phyloP scores from a whole-genome alignment of 2,329 filamentous ascomycete genomes.

The Fusarium duplospermum region DNA sequence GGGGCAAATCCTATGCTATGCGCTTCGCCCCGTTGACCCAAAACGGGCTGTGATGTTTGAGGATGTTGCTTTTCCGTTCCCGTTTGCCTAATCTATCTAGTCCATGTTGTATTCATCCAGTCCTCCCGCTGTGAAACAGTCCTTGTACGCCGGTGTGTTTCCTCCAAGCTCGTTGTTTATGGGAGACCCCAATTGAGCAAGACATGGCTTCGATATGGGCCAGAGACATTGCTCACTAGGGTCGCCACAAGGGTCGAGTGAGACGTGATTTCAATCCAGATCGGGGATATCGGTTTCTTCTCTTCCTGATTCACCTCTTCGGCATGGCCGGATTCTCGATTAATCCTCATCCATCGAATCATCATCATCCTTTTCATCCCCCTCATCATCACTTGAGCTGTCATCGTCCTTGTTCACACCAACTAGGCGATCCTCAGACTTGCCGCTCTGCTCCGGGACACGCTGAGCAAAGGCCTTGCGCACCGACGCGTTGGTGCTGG shows the following conservation, averaged over 20 bases:
- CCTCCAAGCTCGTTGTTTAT: constrained; percentile 24
- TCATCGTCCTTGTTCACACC: constrained; percentile 76
- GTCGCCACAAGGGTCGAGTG: constrained; percentile 14
- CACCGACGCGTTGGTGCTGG: constrained; percentile 89
- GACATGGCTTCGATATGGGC: constrained; percentile 28
- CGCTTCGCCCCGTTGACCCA: constrained; percentile 18
- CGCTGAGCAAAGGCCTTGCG: constrained; percentile 82
- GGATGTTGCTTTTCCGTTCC: constrained; percentile 34
- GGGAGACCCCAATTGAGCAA: constrained; percentile 7
- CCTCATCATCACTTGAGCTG: constrained; percentile 69
- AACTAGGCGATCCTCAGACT: constrained; percentile 80
- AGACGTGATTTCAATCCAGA: constrained; percentile 28
- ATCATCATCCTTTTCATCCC: constrained; percentile 60
- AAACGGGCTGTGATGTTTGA: constrained; percentile 30
- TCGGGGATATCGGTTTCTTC: constrained; percentile 7
- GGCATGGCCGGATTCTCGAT: constrained; percentile 14
- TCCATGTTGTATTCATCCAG: constrained; percentile 10
- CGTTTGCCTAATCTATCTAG: constrained; percentile 31
- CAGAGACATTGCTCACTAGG: constrained; percentile 16
- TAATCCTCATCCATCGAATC: constrained; percentile 69
- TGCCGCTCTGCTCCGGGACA: constrained; percentile 68
- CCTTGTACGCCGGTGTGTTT: constrained; percentile 34
- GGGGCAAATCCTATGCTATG: constrained; percentile 28
- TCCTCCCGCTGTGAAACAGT: constrained; percentile 31
- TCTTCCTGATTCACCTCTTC: constrained; percentile 13